A percentile compares a stretch with the other conserved stretches of the same genome.
These are phyloP conservation scores for Eimeria acervulina DNA, from an alignment of 169 alveolate species.

Conservation along the genomic window DNA sequence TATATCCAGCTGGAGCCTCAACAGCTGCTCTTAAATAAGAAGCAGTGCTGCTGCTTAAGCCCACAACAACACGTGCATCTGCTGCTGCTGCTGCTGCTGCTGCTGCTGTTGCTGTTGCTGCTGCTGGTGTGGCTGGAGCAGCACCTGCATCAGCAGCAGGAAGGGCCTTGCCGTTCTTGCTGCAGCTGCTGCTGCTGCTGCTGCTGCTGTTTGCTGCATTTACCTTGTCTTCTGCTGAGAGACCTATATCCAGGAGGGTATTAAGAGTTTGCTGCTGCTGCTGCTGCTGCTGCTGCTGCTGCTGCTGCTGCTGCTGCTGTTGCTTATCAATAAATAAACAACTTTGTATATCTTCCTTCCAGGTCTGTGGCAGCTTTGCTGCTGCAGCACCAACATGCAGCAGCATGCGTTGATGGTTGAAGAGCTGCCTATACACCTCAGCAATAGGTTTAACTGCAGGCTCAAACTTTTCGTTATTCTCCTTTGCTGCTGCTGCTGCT, in stretches of 20 bases:
- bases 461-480: too few relatives aligned
- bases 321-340: background rate
- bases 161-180: background rate
- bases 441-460: background rate
- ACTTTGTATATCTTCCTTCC: background rate
- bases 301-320: background rate
- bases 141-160: slow-evolving; percentile 7
- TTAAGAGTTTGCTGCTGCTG: background rate
- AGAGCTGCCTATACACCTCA: background rate
- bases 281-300: slow-evolving; percentile 8
- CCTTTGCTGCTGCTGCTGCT: background rate
- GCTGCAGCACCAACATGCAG: slow-evolving; percentile 9
- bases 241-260: background rate
- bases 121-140: slow-evolving; percentile 16
- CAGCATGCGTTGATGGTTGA: background rate
- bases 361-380: background rate
- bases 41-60: slow-evolving; percentile 59
- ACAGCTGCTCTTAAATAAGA: background rate
- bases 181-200: slow-evolving; percentile 35
- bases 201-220: too few relatives aligned
- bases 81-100: slow-evolving; percentile 31
- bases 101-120: slow-evolving; percentile 19
- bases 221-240: background rate
- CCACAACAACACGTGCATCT: background rate
- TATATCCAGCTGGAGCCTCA: background rate